Evolutionary conservation across 192 early-diverging fungal species (phyloP), one percentile per base, ranked within the genome.

Genomic region (Backusella australiensis): DNA sequence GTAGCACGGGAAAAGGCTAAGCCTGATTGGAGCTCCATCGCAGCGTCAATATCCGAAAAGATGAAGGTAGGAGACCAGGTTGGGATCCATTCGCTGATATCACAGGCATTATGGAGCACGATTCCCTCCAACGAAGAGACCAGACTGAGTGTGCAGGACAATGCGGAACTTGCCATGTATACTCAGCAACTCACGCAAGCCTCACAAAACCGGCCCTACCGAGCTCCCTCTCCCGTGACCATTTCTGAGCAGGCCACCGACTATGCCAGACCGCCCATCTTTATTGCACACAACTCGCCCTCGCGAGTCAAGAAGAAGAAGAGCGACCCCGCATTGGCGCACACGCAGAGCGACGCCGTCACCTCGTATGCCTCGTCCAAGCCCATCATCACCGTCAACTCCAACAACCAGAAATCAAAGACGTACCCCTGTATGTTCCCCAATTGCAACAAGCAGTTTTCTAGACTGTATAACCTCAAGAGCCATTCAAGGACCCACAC

Each of bases 381-480:
- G 65, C 78, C 82, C 34, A 66, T 81, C n/a, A 78, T 77, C 39
- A 72, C 80, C 4, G 49, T 73, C 23, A 63, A 63, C 6, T 29
- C 73, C 34, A 78, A 82, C 39, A 80, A 85, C 23, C 71, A 78
- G 34, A 70, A 71, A 23, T 74, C 81, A 66, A 77, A 77, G 21
- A 67, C 80, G n/a, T 74, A 85, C 72, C 79, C 85, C 14, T 93
- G 90, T 75, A 85, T 85, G 14, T 91, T 90, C 70, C 93, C 94
- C 1, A 86, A 89, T n/a, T 98, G 97, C 83, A 84, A 88, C 77
- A 96, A 94, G 77, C 83, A 86, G 17, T 98, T 98, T 79, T 92
- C 93, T 4, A 87, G 96, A 52, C 87, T 89, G 42, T 98, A 95
- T 78, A 98, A 97, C 83, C 84, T 98, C 26, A 93, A 94, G 74